These are phyloP conservation scores for Neonectria coccinea DNA, from an alignment of 2,329 filamentous ascomycete species.

Conservation along the genomic window DNA sequence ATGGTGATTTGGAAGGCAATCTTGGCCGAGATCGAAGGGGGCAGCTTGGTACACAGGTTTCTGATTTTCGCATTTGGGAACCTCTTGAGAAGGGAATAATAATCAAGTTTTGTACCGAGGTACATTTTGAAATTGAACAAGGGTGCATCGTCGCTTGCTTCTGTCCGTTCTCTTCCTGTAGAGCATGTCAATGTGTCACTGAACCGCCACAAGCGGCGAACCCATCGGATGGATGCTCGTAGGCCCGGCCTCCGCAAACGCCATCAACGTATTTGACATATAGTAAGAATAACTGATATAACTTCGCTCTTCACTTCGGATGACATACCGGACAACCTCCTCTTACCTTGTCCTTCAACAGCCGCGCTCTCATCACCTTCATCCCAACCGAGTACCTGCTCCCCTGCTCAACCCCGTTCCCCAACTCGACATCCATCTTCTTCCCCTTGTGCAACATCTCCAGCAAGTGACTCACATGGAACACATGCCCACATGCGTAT, in stretches of 20 bases:
- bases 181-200: slow-evolving; percentile 2
- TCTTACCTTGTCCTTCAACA: slow-evolving; percentile 77
- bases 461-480: slow-evolving; percentile 80
- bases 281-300: slow-evolving; percentile 27
- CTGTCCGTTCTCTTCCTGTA: neutral
- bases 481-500: slow-evolving; percentile 85
- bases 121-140: slow-evolving; percentile 40
- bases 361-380: slow-evolving; percentile 87
- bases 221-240: neutral
- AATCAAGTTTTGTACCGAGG: slow-evolving; percentile 42
- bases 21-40: slow-evolving; percentile 29
- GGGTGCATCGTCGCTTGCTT: slow-evolving; percentile 10
- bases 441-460: slow-evolving; percentile 61
- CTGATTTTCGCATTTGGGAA: slow-evolving; percentile 40
- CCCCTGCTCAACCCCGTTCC: slow-evolving; percentile 55
- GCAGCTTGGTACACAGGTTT: slow-evolving; percentile 40
- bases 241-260: slow-evolving; percentile 17
- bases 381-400: slow-evolving; percentile 77
- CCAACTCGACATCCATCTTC: slow-evolving; percentile 61
- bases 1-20: slow-evolving; percentile 27
- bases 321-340: slow-evolving; percentile 73
- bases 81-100: slow-evolving; percentile 39
- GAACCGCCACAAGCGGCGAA: neutral
- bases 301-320: slow-evolving; percentile 32
- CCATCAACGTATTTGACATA: slow-evolving; percentile 23